Base-by-base conservation (phyloP, 345 rosid genomes). In the Populus euphratica region DNA sequence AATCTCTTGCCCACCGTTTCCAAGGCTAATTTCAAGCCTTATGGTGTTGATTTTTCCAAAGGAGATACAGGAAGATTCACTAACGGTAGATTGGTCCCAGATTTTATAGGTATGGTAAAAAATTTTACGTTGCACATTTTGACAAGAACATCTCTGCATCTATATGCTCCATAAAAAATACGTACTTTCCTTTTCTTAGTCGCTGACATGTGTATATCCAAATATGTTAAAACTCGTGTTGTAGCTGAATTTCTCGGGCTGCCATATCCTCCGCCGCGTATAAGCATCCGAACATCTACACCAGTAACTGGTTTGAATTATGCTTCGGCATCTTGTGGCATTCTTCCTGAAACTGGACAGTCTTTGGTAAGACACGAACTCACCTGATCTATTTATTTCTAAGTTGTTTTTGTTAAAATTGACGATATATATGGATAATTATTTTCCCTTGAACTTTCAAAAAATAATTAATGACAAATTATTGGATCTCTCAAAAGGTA, bases 41-140 rank as follows among this genome's bases (percentile, higher is more conserved):
- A 86, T 43, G 91, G 89, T 9, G 36, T 23, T 1, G 69, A 84
- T 76, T 90, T 86, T 68, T 39, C 69, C 21, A 1, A 63, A 1
- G 88, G 85, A 27, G 35, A 52, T 44, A 84, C 90, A 5, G 89
- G 91, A 20, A 84, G 91, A 73, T 90, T 90, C 85, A 88, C 84
- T 11, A 83, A 90, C 65, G 88, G 90, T n/a, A 84, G 84, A 75
- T 85, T 85, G 0, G 68, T 86, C 0, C 75, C 84, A 0, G 89
- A 90, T 74, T 83, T 85, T 44, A 54, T 85, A 18, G 90, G 91
- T 86, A 83, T 20, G 21, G 0, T 68, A 5, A 0, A 0, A 0
- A 9, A 20, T 20, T 3, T 21, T 21, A 41, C 72, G 11, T 10
- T 35, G 6, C 9, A 35, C 3, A 2, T 69, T 20, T 2, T 38